Conservation (phyloP, 257 asterid species). For the Capsicum pubescens region DNA sequence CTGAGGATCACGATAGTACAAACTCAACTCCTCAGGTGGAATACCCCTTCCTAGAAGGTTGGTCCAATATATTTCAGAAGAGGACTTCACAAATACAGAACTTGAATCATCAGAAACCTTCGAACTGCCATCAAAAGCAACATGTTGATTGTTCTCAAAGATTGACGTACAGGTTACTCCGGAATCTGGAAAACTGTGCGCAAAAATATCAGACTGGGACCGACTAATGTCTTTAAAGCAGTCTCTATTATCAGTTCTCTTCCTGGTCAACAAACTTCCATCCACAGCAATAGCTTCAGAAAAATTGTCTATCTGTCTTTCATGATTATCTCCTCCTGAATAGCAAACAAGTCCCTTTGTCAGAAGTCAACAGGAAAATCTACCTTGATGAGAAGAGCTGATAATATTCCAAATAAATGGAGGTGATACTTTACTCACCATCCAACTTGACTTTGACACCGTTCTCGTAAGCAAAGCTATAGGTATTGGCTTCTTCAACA, state of each 20-base stretch:
- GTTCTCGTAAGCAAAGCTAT: constrained; percentile 43
- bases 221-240: constrained; percentile 37
- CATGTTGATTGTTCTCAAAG: constrained; percentile 40
- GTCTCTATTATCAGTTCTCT: constrained; percentile 36
- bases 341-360: constrained; percentile 26
- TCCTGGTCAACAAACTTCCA: constrained; percentile 22
- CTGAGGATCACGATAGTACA: constrained; percentile 92
- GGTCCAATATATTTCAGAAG: constrained; percentile 56
- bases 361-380: constrained; percentile 32
- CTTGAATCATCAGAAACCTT: constrained; percentile 52
- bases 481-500: constrained; percentile 40
- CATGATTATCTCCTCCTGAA: constrained; percentile 47
- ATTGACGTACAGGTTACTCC: constrained; percentile 42
- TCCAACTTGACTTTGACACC: constrained; percentile 42
- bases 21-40: constrained; percentile 84
- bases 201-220: constrained; percentile 51
- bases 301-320: constrained; percentile 41
- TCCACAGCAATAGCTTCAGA: constrained; percentile 42
- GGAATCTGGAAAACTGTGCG: constrained; percentile 43
- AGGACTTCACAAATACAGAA: constrained; percentile 43
- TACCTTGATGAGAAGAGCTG: background rate
- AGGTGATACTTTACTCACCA: constrained; percentile 34
- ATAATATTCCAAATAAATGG: background rate
- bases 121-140: constrained; percentile 47
- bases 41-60: constrained; percentile 56